Evolutionary conservation across 257 asterid species (phyloP).

Genomic region (Anisodus acutangulus): DNA sequence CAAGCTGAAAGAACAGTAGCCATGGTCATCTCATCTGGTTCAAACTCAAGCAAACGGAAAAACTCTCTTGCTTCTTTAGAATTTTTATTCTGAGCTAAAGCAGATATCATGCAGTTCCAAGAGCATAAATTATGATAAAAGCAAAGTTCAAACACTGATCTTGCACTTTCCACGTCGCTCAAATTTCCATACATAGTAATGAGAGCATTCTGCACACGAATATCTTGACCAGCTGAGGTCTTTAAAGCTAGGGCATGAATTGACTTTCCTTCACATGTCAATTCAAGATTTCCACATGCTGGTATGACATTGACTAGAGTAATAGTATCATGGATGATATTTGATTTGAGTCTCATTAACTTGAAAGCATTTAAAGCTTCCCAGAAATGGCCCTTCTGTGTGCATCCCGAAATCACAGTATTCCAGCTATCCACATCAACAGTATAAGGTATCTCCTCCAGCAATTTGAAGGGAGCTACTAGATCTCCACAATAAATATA

Average conservation of each 20-base stretch:
- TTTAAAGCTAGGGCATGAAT: constrained; percentile 59
- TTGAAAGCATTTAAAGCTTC: constrained; percentile 59
- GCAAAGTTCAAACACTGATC: constrained; percentile 50
- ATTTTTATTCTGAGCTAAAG: constrained; percentile 64
- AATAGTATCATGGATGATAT: constrained; percentile 41
- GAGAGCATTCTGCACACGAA: constrained; percentile 60
- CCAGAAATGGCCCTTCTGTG: constrained; percentile 48
- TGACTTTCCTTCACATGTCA: constrained; percentile 47
- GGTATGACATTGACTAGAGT: constrained; percentile 57
- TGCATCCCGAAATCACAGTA: constrained; percentile 66
- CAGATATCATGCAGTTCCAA: constrained; percentile 71
- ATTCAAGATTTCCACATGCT: constrained; percentile 65
- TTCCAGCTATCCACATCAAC: constrained; percentile 65
- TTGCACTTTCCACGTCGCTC: constrained; percentile 61
- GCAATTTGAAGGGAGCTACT: constrained; percentile 53
- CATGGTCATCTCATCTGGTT: constrained; percentile 67
- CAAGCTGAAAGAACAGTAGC: constrained; percentile 69
- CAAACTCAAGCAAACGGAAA: constrained; percentile 57
- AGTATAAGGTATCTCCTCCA: constrained; percentile 35
- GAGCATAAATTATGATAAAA: constrained; percentile 58
- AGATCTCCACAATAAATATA: constrained; percentile 57
- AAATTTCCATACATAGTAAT: constrained; percentile 74
- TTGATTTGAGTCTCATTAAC: constrained; percentile 57
- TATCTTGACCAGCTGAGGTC: constrained; percentile 44
- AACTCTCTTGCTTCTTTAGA: constrained; percentile 58